phyloP scores from a whole-genome alignment of 2,329 filamentous ascomycete species.

The Monilinia fructicola region DNA sequence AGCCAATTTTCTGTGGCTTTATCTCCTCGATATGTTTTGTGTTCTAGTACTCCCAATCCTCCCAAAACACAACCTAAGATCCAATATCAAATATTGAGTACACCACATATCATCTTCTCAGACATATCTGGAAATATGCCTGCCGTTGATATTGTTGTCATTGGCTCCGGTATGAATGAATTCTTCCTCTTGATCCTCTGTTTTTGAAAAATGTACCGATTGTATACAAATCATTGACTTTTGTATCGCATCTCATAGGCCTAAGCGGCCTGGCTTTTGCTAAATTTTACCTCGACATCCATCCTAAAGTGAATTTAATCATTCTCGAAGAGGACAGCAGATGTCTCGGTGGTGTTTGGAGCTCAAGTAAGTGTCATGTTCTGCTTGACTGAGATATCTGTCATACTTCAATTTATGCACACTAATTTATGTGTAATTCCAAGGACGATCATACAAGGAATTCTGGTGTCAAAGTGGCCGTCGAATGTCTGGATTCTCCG shows the following conservation, averaged over 20 bases:
- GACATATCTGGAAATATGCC: background rate
- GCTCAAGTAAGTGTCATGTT: background rate
- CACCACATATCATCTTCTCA: background rate
- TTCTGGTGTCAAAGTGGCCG: constrained; percentile 41
- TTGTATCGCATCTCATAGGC: background rate
- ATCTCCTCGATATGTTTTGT: background rate
- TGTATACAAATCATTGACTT: constrained; percentile 1
- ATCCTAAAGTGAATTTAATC: constrained; percentile 24
- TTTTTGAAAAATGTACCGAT: background rate
- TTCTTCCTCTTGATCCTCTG: background rate
- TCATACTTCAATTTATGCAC: background rate
- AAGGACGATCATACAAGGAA: constrained; percentile 36
- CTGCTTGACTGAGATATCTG: background rate
- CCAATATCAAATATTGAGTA: background rate
- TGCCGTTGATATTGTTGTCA: background rate
- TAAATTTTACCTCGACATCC: constrained; percentile 27
- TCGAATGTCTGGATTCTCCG: constrained; percentile 39
- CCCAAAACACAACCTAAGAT: background rate
- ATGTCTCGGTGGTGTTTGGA: constrained; percentile 25
- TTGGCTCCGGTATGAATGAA: constrained; percentile 4
- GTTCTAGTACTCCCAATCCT: background rate
- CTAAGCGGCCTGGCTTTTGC: constrained; percentile 26
- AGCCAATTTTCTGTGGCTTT: background rate
- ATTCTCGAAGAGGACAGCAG: constrained; percentile 25
- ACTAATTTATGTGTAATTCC: background rate